phyloP scores from a whole-genome alignment of 768 basidiomycete species.

The Trametes meyenii region DNA sequence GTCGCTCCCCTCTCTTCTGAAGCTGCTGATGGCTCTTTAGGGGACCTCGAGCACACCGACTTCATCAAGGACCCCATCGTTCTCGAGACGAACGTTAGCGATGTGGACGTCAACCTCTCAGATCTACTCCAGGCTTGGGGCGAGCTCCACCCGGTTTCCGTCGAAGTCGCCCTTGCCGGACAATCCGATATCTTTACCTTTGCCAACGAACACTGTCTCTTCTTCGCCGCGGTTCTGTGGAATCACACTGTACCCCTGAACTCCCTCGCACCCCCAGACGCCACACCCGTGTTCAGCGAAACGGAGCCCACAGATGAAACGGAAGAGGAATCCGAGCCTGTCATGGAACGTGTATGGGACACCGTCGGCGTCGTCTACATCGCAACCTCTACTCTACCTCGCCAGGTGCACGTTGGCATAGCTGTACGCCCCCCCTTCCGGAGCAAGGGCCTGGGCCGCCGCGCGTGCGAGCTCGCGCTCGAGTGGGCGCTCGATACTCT shows the following conservation, averaged over 20 bases:
- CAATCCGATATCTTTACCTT: conserved; percentile 9
- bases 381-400: conserved; percentile 22
- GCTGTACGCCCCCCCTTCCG: conserved; percentile 44
- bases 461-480: conserved; percentile 49
- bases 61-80: background rate
- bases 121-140: conserved; percentile 7
- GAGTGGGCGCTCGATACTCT: conserved; percentile 49
- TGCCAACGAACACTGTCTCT: conserved; percentile 14
- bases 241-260: background rate
- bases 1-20: too few species aligned
- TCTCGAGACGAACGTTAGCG: conserved; percentile 6
- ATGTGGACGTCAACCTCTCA: background rate
- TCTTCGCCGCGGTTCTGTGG: conserved; percentile 21
- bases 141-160: conserved; percentile 8
- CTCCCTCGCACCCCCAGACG: background rate
- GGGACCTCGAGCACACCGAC: background rate
- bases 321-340: background rate
- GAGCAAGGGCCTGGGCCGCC: conserved; percentile 46
- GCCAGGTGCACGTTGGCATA: conserved; percentile 63
- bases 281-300: background rate
- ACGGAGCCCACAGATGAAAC: background rate
- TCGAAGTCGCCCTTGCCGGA: conserved; percentile 9
- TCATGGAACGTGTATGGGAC: background rate
- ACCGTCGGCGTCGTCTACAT: conserved; percentile 30
- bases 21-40: too few species aligned